These are phyloP conservation scores for Leccinum pachyderme DNA, from an alignment of 1,284 basidiomycete species.

Conservation along the genomic window DNA sequence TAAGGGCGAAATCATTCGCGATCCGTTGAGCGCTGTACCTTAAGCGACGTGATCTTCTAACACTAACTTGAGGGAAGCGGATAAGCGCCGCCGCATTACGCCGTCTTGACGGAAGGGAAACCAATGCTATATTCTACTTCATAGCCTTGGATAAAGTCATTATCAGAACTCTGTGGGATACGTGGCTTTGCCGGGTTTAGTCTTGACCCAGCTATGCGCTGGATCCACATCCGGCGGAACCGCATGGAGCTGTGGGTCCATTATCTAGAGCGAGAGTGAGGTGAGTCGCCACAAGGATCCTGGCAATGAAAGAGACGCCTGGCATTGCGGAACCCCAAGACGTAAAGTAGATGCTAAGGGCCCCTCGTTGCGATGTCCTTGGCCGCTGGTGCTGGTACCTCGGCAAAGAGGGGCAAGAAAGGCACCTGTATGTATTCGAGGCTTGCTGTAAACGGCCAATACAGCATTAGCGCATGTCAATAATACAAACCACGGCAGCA, in stretches of 20 bases:
- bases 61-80: not conserved
- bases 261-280: not conserved
- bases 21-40: not conserved
- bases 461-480: not conserved
- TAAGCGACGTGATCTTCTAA: not conserved
- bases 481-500: conserved; percentile 4
- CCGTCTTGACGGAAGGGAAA: not conserved
- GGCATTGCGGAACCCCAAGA: not conserved
- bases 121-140: not conserved
- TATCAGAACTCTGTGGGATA: not conserved
- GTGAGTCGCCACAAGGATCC: conserved; percentile 3
- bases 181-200: not conserved
- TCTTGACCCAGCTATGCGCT: not conserved
- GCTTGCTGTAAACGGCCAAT: not conserved
- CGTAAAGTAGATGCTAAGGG: conserved; percentile 5
- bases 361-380: not conserved
- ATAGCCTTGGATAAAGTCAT: not conserved
- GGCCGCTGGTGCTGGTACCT: not conserved
- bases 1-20: not conserved
- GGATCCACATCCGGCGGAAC: not conserved
- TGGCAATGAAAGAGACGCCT: not conserved
- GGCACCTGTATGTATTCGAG: not conserved
- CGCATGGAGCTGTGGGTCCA: not conserved
- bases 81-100: not conserved
- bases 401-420: conserved; percentile 1